Evolutionary conservation across 768 basidiomycete genomes (phyloP).

Genomic region (Tulasnella sp.): DNA sequence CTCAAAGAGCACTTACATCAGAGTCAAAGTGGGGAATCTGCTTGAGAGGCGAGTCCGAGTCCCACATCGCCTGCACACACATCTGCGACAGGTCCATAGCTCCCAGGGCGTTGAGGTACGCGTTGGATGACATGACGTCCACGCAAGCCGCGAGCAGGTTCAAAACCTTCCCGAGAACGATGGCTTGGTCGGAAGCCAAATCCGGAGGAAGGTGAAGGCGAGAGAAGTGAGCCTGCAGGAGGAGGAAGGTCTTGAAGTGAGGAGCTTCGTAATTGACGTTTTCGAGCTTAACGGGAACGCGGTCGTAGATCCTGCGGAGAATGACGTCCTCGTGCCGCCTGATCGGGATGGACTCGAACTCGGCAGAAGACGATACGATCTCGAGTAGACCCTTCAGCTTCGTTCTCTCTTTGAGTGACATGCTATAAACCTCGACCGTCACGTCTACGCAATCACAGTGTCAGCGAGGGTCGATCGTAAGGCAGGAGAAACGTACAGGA

Average conservation of each 20-base stretch:
- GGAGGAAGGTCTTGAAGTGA: conserved; percentile 95
- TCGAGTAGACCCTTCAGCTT: conserved; percentile 95
- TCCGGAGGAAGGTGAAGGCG: conserved; percentile 87
- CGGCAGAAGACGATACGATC: conserved; percentile 92
- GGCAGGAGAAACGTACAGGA: conserved; percentile 48
- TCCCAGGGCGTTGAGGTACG: conserved; percentile 84
- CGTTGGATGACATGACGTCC: conserved; percentile 96
- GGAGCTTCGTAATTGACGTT: conserved; percentile 80
- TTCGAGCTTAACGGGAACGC: conserved; percentile 86
- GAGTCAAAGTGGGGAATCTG: conserved; percentile 95
- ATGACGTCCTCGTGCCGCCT: conserved; percentile 83
- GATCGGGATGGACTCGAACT: conserved; percentile 92
- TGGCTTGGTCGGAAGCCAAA: conserved; percentile 78
- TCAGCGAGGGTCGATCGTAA: not conserved
- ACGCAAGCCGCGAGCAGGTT: conserved; percentile 90
- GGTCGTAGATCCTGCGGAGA: conserved; percentile 85
- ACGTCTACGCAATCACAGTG: conserved; percentile 48
- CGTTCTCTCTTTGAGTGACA: conserved; percentile 90
- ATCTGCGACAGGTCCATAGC: conserved; percentile 98
- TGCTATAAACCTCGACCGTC: conserved; percentile 92
- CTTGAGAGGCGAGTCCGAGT: conserved; percentile 87
- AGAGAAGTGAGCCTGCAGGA: conserved; percentile 94
- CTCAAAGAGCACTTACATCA: conserved; percentile 44
- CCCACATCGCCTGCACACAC: conserved; percentile 98
- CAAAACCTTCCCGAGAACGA: conserved; percentile 82